Evolutionary conservation across 306 rosid species (phyloP), one percentile per base, ranked within the genome.

Genomic region (Prunus salicina): DNA sequence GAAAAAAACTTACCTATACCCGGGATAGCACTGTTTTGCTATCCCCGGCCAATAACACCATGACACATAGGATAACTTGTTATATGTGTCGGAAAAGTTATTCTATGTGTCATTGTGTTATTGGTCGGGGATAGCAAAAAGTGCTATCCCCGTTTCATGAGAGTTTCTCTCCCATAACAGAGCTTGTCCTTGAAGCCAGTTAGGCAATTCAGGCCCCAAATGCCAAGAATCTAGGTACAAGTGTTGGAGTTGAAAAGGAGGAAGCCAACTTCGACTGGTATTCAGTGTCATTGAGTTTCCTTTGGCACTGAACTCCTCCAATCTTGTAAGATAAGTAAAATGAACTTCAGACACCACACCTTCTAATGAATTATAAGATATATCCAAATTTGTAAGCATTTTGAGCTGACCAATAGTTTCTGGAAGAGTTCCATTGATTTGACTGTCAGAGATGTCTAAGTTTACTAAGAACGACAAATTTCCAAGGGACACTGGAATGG

Each of bases 201-300:
- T 6, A 15, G 88, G 88, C 64, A 87, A 77, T 13, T 75, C 64
- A 6, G 80, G 82, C 6, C 83, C 87, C n/a, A 84, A 10, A 50
- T 51, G 61, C 55, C 76, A 84, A 27, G 55, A 77, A 50, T 71
- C 83, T 51, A 82, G 14, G 0, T 0, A 1, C 61, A 81, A 61
- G 11, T 12, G 5, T 3, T 22, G 28, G 34, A 86, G 86, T 61
- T 84, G 71, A 79, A 84, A 82, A 2, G 81, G 80, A 0, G 78
- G 84, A 41, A 70, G 13, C 84, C 84, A 81, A 5, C 20, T 46
- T 15, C 25, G 38, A 43, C 52, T 22, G 3, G 74, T 71, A 19
- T 64, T 30, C 22, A 69, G n/a, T 27, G 53, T 49, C 62, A 76
- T 45, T 1, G 53, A 19, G 50, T 71, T 81, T n/a, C 24, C n/a